A percentile compares a stretch with the other conserved stretches of the same genome.
Conservation (phyloP, 257 asterid genomes). For the Buddleja alternifolia region DNA sequence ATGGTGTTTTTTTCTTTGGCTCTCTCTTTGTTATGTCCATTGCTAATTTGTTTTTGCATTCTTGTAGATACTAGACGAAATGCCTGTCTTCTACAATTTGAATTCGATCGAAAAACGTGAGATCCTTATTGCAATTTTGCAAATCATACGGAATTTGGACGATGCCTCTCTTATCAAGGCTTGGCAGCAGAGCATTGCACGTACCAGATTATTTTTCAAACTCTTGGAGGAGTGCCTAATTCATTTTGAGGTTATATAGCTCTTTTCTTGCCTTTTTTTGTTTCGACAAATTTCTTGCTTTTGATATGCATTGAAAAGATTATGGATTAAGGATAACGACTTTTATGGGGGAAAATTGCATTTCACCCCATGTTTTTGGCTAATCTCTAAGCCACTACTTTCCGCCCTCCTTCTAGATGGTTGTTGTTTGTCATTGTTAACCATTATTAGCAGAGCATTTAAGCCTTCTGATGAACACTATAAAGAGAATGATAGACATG, state of each 20-base stretch:
- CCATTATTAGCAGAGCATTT: slow-evolving; percentile 2
- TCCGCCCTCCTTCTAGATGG: background rate
- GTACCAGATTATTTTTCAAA: slow-evolving; percentile 95
- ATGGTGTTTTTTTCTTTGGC: slow-evolving; percentile 18
- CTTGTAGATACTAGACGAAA: slow-evolving; percentile 92
- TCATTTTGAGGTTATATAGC: slow-evolving; percentile 84
- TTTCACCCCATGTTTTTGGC: slow-evolving; percentile 7
- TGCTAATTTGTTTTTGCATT: slow-evolving; percentile 32
- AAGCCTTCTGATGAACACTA: slow-evolving; percentile 11
- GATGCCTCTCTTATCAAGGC: slow-evolving; percentile 93
- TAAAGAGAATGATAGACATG: slow-evolving; percentile 1
- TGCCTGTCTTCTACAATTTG: slow-evolving; percentile 99
- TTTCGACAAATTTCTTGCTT: slow-evolving; percentile 3
- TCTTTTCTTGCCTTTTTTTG: background rate
- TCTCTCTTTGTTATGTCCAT: slow-evolving; percentile 27
- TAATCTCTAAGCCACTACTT: slow-evolving; percentile 11
- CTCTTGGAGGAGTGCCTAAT: slow-evolving; percentile 90
- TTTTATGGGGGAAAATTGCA: slow-evolving; percentile 17
- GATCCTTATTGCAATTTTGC: slow-evolving; percentile 75
- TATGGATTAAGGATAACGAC: background rate
- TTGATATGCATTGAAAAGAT: slow-evolving; percentile 9
- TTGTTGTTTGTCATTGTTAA: slow-evolving; percentile 1
- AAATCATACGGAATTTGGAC: slow-evolving; percentile 93
- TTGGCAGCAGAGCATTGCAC: slow-evolving; percentile 99
- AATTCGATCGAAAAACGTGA: slow-evolving; percentile 92